Evolutionary conservation across 805 yeast genomes (phyloP).

Genomic region (Cyberlindnera euphorbiae): DNA sequence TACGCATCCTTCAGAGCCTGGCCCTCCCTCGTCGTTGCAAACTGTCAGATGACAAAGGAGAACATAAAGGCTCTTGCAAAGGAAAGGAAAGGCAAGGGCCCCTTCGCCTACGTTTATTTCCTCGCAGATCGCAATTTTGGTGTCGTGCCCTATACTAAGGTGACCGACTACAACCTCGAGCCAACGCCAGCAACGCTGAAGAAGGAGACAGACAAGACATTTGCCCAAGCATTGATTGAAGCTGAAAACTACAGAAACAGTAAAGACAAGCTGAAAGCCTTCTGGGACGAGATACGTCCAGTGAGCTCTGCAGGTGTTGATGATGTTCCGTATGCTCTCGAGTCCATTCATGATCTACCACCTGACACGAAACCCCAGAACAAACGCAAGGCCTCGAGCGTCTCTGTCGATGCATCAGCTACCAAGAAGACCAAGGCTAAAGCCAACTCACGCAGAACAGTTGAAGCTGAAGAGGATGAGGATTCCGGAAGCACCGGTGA

Average conservation of each 20-base stretch:
- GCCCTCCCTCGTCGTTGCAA: slow-evolving; percentile 9
- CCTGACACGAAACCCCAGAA: not conserved
- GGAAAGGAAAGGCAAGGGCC: not conserved
- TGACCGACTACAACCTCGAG: not conserved
- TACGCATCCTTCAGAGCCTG: slow-evolving; percentile 4
- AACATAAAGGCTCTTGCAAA: not conserved
- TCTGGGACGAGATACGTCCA: slow-evolving; percentile 1
- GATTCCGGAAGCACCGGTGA: too few species aligned
- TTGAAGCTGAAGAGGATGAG: not conserved
- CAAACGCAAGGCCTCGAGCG: not conserved
- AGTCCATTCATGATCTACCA: slow-evolving; percentile 1
- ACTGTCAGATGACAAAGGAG: not conserved
- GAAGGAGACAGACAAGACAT: not conserved
- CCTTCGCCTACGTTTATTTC: slow-evolving; percentile 4
- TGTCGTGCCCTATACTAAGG: not conserved
- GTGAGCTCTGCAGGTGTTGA: not conserved
- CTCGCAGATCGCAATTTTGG: slow-evolving; percentile 9
- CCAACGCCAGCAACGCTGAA: not conserved
- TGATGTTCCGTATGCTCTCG: not conserved
- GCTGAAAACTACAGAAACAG: slow-evolving; percentile 1
- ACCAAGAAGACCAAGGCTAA: not conserved
- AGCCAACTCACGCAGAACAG: too few species aligned
- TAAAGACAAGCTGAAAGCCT: not conserved
- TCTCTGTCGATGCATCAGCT: not conserved
- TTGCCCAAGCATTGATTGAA: not conserved